Base-by-base conservation (phyloP, 1,284 basidiomycete genomes). In the Gomphus bonarii region DNA sequence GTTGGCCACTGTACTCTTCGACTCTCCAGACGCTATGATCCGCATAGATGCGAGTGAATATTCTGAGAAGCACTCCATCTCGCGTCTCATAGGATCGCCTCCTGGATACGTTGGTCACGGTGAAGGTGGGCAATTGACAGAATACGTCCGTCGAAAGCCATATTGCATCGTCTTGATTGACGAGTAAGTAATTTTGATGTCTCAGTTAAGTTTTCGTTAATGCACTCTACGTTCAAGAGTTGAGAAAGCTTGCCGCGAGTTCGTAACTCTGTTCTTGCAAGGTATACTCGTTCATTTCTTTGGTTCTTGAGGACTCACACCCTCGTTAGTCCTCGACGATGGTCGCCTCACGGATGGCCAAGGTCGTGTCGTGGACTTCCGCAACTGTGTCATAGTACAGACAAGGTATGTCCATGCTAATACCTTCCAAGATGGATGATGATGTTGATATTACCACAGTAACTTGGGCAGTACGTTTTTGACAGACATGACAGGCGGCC, bases 101-200 rank as follows among this genome's bases (percentile, higher is more conserved):
- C 90, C 85, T 44, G 86, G 93, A 47, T 98, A 97, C 67, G 86
- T 99, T 47, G 95, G 95, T 2, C 84, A 95, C 68, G 91, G 95
- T 65, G 79, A 86, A 57, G 92, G 90, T 20, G 94, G 92, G 3
- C 90, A 94, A 69, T 78, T 97, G 49, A 95, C 93, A 4, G 93
- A 97, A 73, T 92, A 92, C 63, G 84, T 95, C 50, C 82, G 92
- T 54, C 82, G 92, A 59, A 88, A 91, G 66, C 92, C 90, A 1
- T 92, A 91, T 66, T 81, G 78, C 57, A 90, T 91, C 65, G 76
- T 91, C 54, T 76, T 91, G 61, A 84, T 91, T 64, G 88, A 90
- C 66, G 87, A 91, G 71, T 65, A 35, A 56, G 62, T 46, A 3
- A 0, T 62, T 33, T 12, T 38, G 54, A 11, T 65, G 63, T 57